Evolutionary conservation across 2,329 filamentous ascomycete species (phyloP).

Genomic region (Cordyceps farinosa): DNA sequence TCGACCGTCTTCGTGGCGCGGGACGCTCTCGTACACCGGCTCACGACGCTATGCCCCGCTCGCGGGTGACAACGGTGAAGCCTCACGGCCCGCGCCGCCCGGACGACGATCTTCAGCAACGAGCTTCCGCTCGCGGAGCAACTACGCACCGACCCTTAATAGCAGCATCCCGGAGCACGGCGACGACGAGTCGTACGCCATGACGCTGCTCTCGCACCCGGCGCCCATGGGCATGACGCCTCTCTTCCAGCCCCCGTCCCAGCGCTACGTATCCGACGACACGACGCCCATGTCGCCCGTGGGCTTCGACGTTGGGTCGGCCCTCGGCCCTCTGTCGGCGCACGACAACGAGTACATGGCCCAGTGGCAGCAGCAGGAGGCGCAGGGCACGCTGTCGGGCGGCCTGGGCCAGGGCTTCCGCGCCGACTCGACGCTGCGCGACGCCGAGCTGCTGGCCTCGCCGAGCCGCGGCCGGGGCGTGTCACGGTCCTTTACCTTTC

Average conservation of each 20-base stretch:
- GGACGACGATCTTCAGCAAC: slow-evolving; percentile 24
- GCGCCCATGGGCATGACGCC: slow-evolving; percentile 38
- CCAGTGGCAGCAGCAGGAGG: slow-evolving; percentile 49
- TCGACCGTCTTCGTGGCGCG: slow-evolving; percentile 10
- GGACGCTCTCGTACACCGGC: slow-evolving; percentile 7
- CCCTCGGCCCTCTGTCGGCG: slow-evolving; percentile 42
- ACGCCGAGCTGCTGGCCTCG: slow-evolving; percentile 47
- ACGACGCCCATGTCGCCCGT: slow-evolving; percentile 24
- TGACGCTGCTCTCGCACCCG: slow-evolving; percentile 41
- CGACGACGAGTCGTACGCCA: slow-evolving; percentile 40
- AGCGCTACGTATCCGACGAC: slow-evolving; percentile 22
- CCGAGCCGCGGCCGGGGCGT: slow-evolving; percentile 32
- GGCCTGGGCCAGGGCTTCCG: slow-evolving; percentile 54
- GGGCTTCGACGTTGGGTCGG: slow-evolving; percentile 45
- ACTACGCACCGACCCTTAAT: slow-evolving; percentile 25
- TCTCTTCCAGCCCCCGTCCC: slow-evolving; percentile 26
- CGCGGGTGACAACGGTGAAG: not conserved
- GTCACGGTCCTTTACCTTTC: slow-evolving; percentile 40
- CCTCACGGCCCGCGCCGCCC: not conserved
- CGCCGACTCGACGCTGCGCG: slow-evolving; percentile 44
- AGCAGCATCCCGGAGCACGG: slow-evolving; percentile 30
- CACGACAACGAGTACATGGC: slow-evolving; percentile 45
- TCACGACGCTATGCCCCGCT: slow-evolving; percentile 15
- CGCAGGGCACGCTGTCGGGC: slow-evolving; percentile 53
- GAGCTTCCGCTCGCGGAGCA: slow-evolving; percentile 24